phyloP scores from a whole-genome alignment of 2,329 filamentous ascomycete species.

The Hypoxylon sp. region DNA sequence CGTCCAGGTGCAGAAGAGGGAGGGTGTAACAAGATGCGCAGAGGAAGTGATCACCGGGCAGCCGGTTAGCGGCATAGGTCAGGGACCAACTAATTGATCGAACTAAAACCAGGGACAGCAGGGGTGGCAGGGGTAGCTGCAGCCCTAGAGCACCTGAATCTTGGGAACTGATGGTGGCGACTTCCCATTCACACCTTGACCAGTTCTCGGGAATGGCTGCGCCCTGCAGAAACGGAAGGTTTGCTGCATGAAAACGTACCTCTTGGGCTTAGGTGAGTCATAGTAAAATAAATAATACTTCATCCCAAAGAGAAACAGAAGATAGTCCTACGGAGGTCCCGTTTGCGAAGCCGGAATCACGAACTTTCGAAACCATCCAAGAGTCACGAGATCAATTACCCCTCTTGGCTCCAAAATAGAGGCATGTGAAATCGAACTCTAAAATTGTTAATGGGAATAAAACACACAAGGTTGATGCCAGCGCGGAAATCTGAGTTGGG shows the following conservation, averaged over 20 bases:
- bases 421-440: slow-evolving; percentile 33
- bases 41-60: slow-evolving; percentile 39
- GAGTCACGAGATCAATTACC: slow-evolving; percentile 46
- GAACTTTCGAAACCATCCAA: slow-evolving; percentile 6
- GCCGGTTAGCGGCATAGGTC: slow-evolving; percentile 22
- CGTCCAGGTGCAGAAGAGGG: slow-evolving; percentile 20
- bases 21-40: slow-evolving; percentile 27
- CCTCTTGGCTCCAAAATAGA: slow-evolving; percentile 28
- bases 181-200: background rate
- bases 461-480: background rate
- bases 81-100: slow-evolving; percentile 40
- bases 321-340: background rate
- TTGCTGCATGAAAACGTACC: slow-evolving; percentile 2
- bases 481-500: background rate
- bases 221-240: slow-evolving; percentile 7
- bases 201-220: background rate
- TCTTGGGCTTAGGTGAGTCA: background rate
- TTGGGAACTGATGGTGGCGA: slow-evolving; percentile 34
- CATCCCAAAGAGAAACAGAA: background rate
- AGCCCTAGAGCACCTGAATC: slow-evolving; percentile 41
- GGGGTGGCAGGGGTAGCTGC: slow-evolving; percentile 35
- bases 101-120: slow-evolving; percentile 36
- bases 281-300: slow-evolving; percentile 2
- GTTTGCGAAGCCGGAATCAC: background rate
- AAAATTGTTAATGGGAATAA: slow-evolving; percentile 12